These are phyloP conservation scores for Fusarium nelsonii DNA, from an alignment of 2,329 filamentous ascomycete genomes.

Conservation along the genomic window DNA sequence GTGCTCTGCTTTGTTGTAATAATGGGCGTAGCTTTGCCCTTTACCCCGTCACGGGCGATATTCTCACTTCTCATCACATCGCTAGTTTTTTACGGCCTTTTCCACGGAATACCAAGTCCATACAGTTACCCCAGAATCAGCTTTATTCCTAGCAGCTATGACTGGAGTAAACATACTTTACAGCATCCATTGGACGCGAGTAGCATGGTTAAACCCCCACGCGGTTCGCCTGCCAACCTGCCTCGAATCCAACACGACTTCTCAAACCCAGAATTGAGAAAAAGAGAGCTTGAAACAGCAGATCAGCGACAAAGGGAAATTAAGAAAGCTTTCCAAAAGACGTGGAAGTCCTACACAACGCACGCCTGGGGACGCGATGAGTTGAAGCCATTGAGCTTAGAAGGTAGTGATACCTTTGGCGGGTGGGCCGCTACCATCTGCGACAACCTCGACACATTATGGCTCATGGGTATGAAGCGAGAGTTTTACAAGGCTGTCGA, in stretches of 20 bases:
- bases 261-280: slow-evolving; percentile 23
- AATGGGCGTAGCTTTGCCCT: slow-evolving; percentile 44
- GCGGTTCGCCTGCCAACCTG: slow-evolving; percentile 24
- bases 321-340: slow-evolving; percentile 62
- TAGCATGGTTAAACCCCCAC: slow-evolving; percentile 27
- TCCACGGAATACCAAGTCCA: slow-evolving; percentile 25
- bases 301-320: slow-evolving; percentile 54
- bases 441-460: slow-evolving; percentile 73
- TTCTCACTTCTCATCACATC: slow-evolving; percentile 34
- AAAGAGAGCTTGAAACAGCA: slow-evolving; percentile 16
- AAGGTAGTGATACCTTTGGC: slow-evolving; percentile 65
- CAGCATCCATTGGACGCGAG: slow-evolving; percentile 22
- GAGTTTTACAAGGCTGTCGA: slow-evolving; percentile 72
- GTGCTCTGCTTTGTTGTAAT: neutral
- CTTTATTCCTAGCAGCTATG: slow-evolving; percentile 43
- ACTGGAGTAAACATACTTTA: slow-evolving; percentile 38
- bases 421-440: slow-evolving; percentile 74
- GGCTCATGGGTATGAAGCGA: slow-evolving; percentile 73
- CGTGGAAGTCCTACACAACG: slow-evolving; percentile 69
- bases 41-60: slow-evolving; percentile 35
- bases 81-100: slow-evolving; percentile 30
- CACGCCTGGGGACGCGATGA: slow-evolving; percentile 73
- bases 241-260: slow-evolving; percentile 44
- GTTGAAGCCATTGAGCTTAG: slow-evolving; percentile 65
- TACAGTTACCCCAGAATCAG: slow-evolving; percentile 18